Conservation (phyloP, 805 yeast species). For the Cyberlindnera misumaiensis region DNA sequence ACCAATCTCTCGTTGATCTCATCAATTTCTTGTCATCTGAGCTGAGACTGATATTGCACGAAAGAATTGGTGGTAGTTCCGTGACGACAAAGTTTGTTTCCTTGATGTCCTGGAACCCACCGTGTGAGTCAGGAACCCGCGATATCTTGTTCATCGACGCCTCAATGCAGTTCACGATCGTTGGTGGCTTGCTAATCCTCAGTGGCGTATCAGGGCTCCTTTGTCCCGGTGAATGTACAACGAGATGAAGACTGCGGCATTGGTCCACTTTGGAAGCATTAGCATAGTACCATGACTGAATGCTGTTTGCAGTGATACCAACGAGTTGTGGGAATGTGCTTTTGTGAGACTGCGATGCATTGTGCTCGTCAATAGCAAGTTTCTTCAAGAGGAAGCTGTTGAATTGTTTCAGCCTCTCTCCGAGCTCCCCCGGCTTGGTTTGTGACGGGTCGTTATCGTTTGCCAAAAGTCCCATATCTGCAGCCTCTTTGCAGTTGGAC, state of each 20-base stretch:
- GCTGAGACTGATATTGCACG: constrained; percentile 51
- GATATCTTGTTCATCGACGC: constrained; percentile 46
- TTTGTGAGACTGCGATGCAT: not conserved
- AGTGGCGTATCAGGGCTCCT: constrained; percentile 17
- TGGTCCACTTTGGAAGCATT: not conserved
- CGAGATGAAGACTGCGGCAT: constrained; percentile 7
- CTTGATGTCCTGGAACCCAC: constrained; percentile 34
- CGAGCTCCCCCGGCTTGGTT: constrained; percentile 15
- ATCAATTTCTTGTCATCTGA: constrained; percentile 49
- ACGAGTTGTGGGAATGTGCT: not conserved
- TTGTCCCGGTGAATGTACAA: constrained; percentile 12
- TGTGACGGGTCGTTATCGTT: constrained; percentile 27
- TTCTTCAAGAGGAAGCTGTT: constrained; percentile 51
- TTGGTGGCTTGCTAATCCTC: constrained; percentile 20
- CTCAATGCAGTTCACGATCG: constrained; percentile 51
- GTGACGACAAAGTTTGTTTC: constrained; percentile 46
- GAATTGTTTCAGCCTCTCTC: constrained; percentile 39
- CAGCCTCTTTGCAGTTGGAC: constrained; percentile 42
- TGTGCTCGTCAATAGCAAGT: constrained; percentile 42
- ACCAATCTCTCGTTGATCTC: constrained; percentile 47
- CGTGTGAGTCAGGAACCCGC: not conserved
- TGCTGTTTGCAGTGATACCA: not conserved
- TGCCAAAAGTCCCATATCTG: constrained; percentile 44
- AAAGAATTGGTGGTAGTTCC: constrained; percentile 58
- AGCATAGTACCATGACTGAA: not conserved